Percentiles rank a stretch among this genome's conserved stretches.
Evolutionary conservation across 2,329 filamentous ascomycete genomes (phyloP).

Genomic region (Lasiodiplodia sp.): DNA sequence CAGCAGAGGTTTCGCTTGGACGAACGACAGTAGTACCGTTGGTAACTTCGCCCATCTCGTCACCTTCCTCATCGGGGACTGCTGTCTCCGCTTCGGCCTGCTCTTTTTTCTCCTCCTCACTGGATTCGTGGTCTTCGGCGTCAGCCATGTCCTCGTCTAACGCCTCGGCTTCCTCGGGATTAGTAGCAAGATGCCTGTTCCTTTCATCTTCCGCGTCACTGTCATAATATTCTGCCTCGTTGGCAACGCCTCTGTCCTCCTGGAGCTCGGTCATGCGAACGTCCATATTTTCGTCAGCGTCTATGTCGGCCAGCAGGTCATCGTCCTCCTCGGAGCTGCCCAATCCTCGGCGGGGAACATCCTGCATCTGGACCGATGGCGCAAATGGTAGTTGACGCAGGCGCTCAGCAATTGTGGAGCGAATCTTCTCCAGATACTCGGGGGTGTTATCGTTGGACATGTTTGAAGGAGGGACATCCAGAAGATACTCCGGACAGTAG

Average conservation of each 20-base stretch:
- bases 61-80: not conserved
- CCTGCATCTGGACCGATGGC: slow-evolving; percentile 28
- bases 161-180: slow-evolving; percentile 10
- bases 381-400: slow-evolving; percentile 25
- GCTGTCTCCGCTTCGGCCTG: not conserved
- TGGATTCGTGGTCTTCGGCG: slow-evolving; percentile 12
- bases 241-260: slow-evolving; percentile 9
- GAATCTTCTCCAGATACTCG: slow-evolving; percentile 27
- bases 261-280: slow-evolving; percentile 26
- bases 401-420: slow-evolving; percentile 23
- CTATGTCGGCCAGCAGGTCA: slow-evolving; percentile 28
- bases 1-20: slow-evolving; percentile 23
- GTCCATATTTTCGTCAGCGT: slow-evolving; percentile 29
- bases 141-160: slow-evolving; percentile 28
- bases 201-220: slow-evolving; percentile 27
- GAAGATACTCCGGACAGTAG: slow-evolving; percentile 29
- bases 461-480: slow-evolving; percentile 26
- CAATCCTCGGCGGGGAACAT: slow-evolving; percentile 23
- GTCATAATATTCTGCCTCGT: slow-evolving; percentile 27
- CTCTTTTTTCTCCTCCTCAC: slow-evolving; percentile 8
- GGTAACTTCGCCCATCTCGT: not conserved
- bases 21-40: slow-evolving; percentile 8
- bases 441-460: slow-evolving; percentile 28
- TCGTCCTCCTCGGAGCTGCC: slow-evolving; percentile 24
- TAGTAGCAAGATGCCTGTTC: slow-evolving; percentile 8